These are phyloP conservation scores for Syncephalastrum sp. DNA, from an alignment of 371 early-diverging fungal species.

Conservation along the genomic window DNA sequence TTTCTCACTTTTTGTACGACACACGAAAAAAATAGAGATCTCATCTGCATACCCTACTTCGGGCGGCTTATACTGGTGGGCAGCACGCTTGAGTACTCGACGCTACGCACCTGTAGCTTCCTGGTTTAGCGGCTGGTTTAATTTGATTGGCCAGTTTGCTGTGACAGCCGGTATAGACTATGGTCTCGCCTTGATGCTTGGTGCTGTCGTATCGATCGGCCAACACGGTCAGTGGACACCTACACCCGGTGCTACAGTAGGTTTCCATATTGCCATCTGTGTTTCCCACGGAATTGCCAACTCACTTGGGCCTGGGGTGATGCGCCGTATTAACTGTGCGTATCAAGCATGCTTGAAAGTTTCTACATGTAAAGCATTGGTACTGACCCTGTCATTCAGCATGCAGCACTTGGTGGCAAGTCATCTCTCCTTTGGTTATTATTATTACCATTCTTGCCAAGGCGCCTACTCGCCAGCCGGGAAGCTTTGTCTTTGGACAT, in stretches of 20 bases:
- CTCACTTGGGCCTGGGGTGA: slow-evolving; percentile 45
- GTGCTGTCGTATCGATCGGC: slow-evolving; percentile 45
- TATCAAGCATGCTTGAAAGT: slow-evolving; percentile 11
- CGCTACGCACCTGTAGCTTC: slow-evolving; percentile 34
- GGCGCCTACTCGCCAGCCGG: slow-evolving; percentile 45
- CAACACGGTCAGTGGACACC: slow-evolving; percentile 43
- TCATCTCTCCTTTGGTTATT: slow-evolving; percentile 30
- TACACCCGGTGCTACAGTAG: slow-evolving; percentile 37
- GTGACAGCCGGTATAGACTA: slow-evolving; percentile 56
- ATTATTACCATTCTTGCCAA: slow-evolving; percentile 31
- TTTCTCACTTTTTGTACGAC: neutral
- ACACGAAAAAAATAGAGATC: slow-evolving; percentile 44
- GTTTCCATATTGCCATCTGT: slow-evolving; percentile 52
- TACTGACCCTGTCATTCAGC: slow-evolving; percentile 15
- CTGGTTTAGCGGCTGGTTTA: slow-evolving; percentile 48
- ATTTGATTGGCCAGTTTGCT: slow-evolving; percentile 43
- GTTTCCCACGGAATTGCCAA: slow-evolving; percentile 57
- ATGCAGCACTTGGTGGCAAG: slow-evolving; percentile 43
- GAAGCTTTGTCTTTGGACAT: slow-evolving; percentile 33
- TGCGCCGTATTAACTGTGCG: slow-evolving; percentile 50
- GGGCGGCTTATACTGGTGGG: slow-evolving; percentile 72
- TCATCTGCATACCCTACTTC: slow-evolving; percentile 65
- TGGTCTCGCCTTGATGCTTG: slow-evolving; percentile 51
- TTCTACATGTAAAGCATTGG: slow-evolving; percentile 27
- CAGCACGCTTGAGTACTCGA: slow-evolving; percentile 36